Evolutionary conservation across 1,284 basidiomycete genomes (phyloP), one percentile per base, ranked within the genome.

Genomic region (Tylopilus orsonianus): DNA sequence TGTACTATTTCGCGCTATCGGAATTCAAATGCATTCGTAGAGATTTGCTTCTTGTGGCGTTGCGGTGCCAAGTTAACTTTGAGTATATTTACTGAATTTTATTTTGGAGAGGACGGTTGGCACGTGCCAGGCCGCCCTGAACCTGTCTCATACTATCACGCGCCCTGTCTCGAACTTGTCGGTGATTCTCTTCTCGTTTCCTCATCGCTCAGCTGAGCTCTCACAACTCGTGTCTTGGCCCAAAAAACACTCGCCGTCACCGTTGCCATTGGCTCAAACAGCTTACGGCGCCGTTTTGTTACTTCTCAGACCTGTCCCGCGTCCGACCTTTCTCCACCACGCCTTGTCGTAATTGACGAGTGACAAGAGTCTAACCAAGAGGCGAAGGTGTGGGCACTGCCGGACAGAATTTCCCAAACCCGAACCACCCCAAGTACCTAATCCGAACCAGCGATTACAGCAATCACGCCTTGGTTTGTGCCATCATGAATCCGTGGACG

Each of bases 1-100:
- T 64, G 62, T 64, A 64, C 65, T 49, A 58, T 49, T 23, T 46
- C 27, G 37, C 26, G 52, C 44, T 58, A 41, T 58, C 52, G 39
- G 51, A 61, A 62, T 35, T 41, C 38, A 44, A 57, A 48, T 48
- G 48, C 52, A 59, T 39, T 36, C 41, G 48, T 59, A 63, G 60
- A 63, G 46, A 24, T 22, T 33, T 32, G 18, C 27, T 29, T 43
- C 10, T 39, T n/a, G 44, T 46, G 56, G 44, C 34, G 54, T 41
- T 32, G 14, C 18, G 26, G 27, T 19, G 20, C 8, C 48, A 34
- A 51, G 50, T 46, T 55, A 41, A 49, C 37, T 38, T 49, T 56
- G 10, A 27, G 10, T 24, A 24, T 4, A 13, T 5, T 47, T 29
- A 13, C 7, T 14, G 33, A 35, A 19, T 35, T 9, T 36, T 13